These are phyloP conservation scores for Neophaeococcomyces aloes DNA, from an alignment of 2,329 filamentous ascomycete genomes.

Conservation along the genomic window DNA sequence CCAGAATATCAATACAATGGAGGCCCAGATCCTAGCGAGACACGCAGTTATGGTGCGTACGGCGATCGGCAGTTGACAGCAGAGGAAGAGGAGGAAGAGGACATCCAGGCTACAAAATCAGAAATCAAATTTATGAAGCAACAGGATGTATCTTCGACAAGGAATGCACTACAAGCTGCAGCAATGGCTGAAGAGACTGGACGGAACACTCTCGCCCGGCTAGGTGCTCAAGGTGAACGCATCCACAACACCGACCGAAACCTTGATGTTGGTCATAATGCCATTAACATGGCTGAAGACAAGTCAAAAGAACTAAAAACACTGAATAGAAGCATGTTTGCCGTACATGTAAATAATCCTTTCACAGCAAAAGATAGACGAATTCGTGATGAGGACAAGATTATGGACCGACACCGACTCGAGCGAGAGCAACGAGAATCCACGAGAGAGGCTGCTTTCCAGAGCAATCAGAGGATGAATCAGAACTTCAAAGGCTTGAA, in stretches of 20 bases:
- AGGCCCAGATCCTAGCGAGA: conserved; percentile 24
- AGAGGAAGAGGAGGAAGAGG: conserved; percentile 66
- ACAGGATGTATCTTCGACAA: conserved; percentile 61
- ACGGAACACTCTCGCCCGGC: conserved; percentile 58
- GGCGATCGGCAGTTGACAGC: conserved; percentile 69
- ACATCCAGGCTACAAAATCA: conserved; percentile 60
- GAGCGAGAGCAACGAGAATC: conserved; percentile 48
- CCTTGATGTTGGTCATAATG: conserved; percentile 66
- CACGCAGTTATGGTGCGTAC: conserved; percentile 40
- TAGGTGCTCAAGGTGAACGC: conserved; percentile 69
- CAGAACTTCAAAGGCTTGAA: conserved; percentile 55
- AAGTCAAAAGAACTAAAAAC: conserved; percentile 74
- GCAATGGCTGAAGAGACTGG: conserved; percentile 61
- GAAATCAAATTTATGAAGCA: conserved; percentile 68
- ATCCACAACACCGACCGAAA: conserved; percentile 75
- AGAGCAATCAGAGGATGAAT: conserved; percentile 49
- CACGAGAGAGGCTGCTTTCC: conserved; percentile 45
- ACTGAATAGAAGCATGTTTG: conserved; percentile 84
- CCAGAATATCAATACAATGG: conserved; percentile 27
- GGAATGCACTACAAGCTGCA: conserved; percentile 58
- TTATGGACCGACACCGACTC: conserved; percentile 53
- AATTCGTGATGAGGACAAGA: conserved; percentile 54
- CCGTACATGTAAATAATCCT: conserved; percentile 64
- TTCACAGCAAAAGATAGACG: conserved; percentile 61
- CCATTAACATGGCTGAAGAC: conserved; percentile 66